Percentiles rank a stretch among this genome's conserved stretches.
Evolutionary conservation across 2,329 filamentous ascomycete species (phyloP).

Genomic region (Pseudocercospora cruenta): DNA sequence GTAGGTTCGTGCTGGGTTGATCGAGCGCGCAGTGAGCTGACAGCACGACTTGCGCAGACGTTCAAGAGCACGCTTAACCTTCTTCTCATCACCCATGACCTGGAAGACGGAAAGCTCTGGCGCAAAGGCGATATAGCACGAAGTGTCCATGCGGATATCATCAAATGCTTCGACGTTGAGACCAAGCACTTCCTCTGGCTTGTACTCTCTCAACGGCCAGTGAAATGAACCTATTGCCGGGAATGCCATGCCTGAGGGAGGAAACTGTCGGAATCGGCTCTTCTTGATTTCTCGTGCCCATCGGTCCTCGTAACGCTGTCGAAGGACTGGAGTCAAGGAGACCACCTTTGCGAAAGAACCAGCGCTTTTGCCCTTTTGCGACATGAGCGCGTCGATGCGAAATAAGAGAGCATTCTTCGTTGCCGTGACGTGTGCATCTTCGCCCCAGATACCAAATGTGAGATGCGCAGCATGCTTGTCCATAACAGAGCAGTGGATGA

Average conservation of each 20-base stretch:
- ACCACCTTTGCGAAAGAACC: slow-evolving; percentile 27
- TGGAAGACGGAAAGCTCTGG: slow-evolving; percentile 34
- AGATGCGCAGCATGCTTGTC: slow-evolving; percentile 11
- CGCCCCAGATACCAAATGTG: slow-evolving; percentile 35
- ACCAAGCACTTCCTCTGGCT: slow-evolving; percentile 47
- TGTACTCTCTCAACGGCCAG: slow-evolving; percentile 51
- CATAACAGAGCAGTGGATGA: slow-evolving; percentile 20
- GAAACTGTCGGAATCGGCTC: slow-evolving; percentile 33
- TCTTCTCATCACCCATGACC: slow-evolving; percentile 34
- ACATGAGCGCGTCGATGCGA: slow-evolving; percentile 24
- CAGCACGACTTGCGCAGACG: slow-evolving; percentile 44
- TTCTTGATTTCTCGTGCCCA: slow-evolving; percentile 31
- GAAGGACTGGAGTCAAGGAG: slow-evolving; percentile 29
- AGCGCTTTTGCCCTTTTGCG: neutral
- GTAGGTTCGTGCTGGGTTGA: slow-evolving; percentile 32
- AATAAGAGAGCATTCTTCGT: slow-evolving; percentile 26
- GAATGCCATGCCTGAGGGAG: slow-evolving; percentile 29
- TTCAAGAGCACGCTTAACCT: slow-evolving; percentile 38
- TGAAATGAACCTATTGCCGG: slow-evolving; percentile 44
- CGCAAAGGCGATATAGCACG: slow-evolving; percentile 48
- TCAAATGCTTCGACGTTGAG: slow-evolving; percentile 50
- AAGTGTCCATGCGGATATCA: slow-evolving; percentile 45
- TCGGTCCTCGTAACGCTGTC: slow-evolving; percentile 27
- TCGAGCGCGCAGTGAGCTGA: slow-evolving; percentile 41
- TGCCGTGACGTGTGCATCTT: slow-evolving; percentile 19